These are phyloP conservation scores for Capsicum pubescens DNA, from an alignment of 257 asterid species.

Conservation along the genomic window DNA sequence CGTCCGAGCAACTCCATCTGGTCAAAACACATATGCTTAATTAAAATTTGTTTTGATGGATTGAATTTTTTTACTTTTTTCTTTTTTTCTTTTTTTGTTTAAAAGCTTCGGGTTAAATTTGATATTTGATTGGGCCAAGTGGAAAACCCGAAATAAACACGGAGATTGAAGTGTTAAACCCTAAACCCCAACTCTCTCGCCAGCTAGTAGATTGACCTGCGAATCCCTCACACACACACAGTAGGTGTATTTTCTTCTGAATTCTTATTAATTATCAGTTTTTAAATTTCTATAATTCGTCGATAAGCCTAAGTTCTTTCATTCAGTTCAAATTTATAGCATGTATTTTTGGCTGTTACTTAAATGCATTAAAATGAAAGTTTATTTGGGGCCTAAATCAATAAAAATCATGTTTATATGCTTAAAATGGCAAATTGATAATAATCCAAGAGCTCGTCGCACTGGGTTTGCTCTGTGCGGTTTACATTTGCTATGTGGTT, in stretches of 20 bases:
- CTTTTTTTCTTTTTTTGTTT: too few species aligned
- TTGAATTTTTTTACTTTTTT: too few species aligned
- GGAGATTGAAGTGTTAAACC: slow-evolving; percentile 5
- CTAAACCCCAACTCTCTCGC: slow-evolving; percentile 11
- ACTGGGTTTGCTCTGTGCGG: too few species aligned
- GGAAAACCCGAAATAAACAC: background rate
- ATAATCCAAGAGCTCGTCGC: background rate
- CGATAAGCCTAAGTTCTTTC: background rate
- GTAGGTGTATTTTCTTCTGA: background rate
- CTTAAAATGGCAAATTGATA: background rate
- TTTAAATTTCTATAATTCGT: background rate
- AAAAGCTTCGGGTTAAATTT: background rate
- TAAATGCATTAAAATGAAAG: background rate
- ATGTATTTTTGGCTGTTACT: background rate
- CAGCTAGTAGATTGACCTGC: background rate
- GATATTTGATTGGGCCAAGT: background rate
- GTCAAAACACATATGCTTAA: too few species aligned
- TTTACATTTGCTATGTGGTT: too few species aligned
- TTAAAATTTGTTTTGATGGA: too few species aligned
- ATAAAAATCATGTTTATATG: background rate
- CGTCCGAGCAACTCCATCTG: too few species aligned
- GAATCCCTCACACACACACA: background rate
- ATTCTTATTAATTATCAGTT: background rate
- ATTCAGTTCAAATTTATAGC: background rate
- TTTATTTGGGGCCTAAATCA: background rate